Evolutionary conservation across 495 filamentous ascomycete genomes (phyloP).

Genomic region (Xylaria castorea): DNA sequence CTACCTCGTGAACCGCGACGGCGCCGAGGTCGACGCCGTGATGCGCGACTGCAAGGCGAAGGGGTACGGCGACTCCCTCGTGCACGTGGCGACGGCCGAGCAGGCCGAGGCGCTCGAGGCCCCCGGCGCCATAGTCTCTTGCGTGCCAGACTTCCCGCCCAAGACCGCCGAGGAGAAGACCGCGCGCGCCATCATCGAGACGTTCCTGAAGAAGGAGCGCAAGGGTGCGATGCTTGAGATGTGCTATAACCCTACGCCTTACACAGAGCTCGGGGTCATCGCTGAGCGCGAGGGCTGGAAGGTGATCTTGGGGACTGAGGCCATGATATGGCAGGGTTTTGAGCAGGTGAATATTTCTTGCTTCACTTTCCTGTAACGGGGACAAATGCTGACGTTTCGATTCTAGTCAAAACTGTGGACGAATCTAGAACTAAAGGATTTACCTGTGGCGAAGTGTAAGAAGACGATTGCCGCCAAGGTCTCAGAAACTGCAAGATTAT

Average conservation of each 20-base stretch:
- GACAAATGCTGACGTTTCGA: neutral
- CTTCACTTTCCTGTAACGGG: neutral
- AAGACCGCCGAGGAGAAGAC: slow-evolving; percentile 63
- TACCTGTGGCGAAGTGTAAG: slow-evolving; percentile 62
- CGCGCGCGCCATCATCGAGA: slow-evolving; percentile 62
- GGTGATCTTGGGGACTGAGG: slow-evolving; percentile 73
- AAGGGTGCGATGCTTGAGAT: slow-evolving; percentile 78
- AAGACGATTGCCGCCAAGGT: slow-evolving; percentile 53
- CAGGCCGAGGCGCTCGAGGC: slow-evolving; percentile 63
- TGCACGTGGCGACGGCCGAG: slow-evolving; percentile 61
- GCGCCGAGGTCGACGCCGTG: slow-evolving; percentile 66
- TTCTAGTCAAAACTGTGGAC: slow-evolving; percentile 65
- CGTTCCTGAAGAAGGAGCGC: slow-evolving; percentile 55
- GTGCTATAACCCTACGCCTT: slow-evolving; percentile 77
- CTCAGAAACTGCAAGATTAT: slow-evolving; percentile 31
- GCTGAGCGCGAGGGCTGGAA: slow-evolving; percentile 67
- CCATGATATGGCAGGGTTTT: slow-evolving; percentile 77
- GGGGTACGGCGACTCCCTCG: slow-evolving; percentile 57
- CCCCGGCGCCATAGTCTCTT: slow-evolving; percentile 67
- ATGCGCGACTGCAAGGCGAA: slow-evolving; percentile 61
- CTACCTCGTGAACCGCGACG: slow-evolving; percentile 75
- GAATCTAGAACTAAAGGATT: slow-evolving; percentile 56
- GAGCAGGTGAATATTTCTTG: slow-evolving; percentile 57
- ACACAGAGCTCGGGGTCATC: slow-evolving; percentile 66
- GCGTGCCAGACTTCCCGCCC: slow-evolving; percentile 74